These are phyloP conservation scores for Datisca glomerata DNA, from an alignment of 306 rosid species.

Conservation along the genomic window DNA sequence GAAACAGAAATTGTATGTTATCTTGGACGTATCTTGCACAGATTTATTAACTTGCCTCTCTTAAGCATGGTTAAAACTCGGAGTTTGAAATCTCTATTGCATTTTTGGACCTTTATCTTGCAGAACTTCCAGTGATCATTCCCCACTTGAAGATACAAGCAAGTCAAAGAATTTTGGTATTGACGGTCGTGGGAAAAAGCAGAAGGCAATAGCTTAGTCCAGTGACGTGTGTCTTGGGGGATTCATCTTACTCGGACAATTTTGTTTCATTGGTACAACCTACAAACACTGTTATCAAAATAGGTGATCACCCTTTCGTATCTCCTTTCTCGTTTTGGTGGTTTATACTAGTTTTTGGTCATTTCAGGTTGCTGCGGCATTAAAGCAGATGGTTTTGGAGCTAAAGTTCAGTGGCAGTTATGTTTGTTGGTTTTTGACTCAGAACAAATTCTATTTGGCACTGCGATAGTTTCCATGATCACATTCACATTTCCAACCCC, in stretches of 20 bases:
- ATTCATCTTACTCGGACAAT: conserved; percentile 22
- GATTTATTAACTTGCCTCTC: conserved; percentile 9
- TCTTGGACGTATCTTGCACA: conserved; percentile 1
- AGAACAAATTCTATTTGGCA: conserved; percentile 33
- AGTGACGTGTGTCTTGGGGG: conserved; percentile 20
- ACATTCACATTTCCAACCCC: conserved; percentile 17
- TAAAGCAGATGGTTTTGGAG: conserved; percentile 53
- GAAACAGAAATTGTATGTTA: conserved; percentile 60
- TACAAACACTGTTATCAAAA: conserved; percentile 35
- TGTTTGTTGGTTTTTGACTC: conserved; percentile 72
- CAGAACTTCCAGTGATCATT: conserved; percentile 48
- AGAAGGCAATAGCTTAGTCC: conserved; percentile 29
- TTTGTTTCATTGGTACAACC: conserved; percentile 34
- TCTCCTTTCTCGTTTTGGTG: conserved; percentile 22
- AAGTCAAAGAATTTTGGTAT: conserved; percentile 30
- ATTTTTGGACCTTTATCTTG: conserved; percentile 7
- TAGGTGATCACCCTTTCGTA: conserved; percentile 33
- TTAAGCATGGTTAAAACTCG: conserved; percentile 1
- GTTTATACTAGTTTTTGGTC: conserved; percentile 45
- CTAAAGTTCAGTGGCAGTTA: conserved; percentile 89
- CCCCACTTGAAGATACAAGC: conserved; percentile 52
- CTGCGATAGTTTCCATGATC: conserved; percentile 32
- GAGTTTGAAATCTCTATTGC: conserved; percentile 1
- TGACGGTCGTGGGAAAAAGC: conserved; percentile 59
- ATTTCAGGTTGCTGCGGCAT: conserved; percentile 85